Base-by-base conservation (phyloP, 176 grass and related monocot genomes). In the Musa itinerans region DNA sequence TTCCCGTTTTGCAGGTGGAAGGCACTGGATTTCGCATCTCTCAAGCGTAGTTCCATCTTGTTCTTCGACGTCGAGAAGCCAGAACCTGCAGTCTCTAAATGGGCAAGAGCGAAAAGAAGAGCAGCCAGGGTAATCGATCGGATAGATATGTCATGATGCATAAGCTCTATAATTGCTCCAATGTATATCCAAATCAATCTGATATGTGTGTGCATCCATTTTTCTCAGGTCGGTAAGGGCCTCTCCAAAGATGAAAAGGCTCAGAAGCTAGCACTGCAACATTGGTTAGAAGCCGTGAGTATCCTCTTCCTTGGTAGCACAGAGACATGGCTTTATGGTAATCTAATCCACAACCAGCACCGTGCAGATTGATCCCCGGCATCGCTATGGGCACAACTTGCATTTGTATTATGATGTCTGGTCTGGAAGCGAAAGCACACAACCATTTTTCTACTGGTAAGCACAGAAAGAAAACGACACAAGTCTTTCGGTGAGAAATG, bases 391-490 rank as follows among this genome's bases (percentile, higher is more conserved):
- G 22, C 96, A 99, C 83, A 99, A 92, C 54, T 79, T 99, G 53
- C 96, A 99, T 62, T 79, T 99, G 13, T 99, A 99, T 50, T 99
- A 99, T 73, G 89, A 92, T 76, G 69, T 92, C 73, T 99, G 91
- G 96, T 99, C 84, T 16, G 85, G 55, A 2, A 95, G 89, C n/a
- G 89, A 92, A 11, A 99, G 91, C 88, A 83, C 83, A 0, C 82
- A 95, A 70, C 91, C 96, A 53, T 99, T 99, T 83, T 99, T 99
- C 81, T 95, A 89, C 85, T 99, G 96, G 95, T 96, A 83, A 73
- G 50, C 73, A 69, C 1, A 75, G 24, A 53, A 1, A 75, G 24
- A 53, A 1, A 50, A 25, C 1, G 26, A 71, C 8, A 53, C 61
- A 67, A 2, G 10, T 29, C 34, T 43, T 43, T 43, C 34, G 0